phyloP scores from a whole-genome alignment of 192 early-diverging fungal genomes.

The Allomyces macrogynus region DNA sequence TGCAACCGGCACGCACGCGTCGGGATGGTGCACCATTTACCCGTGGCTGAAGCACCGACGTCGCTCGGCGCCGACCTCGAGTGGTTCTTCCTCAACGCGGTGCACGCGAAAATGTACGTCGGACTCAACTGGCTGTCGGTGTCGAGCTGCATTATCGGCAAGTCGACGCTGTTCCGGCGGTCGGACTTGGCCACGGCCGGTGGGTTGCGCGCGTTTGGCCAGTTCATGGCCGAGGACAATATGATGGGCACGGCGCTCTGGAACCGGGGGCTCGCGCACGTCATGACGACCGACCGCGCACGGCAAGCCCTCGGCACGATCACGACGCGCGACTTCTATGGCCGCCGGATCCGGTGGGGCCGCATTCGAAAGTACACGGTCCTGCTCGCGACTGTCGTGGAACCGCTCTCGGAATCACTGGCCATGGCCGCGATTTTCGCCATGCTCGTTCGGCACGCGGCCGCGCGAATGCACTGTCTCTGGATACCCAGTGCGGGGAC shows the following conservation, averaged over 20 bases:
- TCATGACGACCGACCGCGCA: conserved; percentile 70
- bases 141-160: conserved; percentile 81
- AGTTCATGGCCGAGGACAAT: conserved; percentile 92
- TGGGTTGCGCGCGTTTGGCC: conserved; percentile 64
- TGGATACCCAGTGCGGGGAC: conserved; percentile 28
- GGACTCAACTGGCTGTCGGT: conserved; percentile 72
- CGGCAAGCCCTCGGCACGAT: conserved; percentile 62
- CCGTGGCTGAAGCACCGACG: conserved; percentile 48
- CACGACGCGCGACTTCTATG: conserved; percentile 57
- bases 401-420: conserved; percentile 85
- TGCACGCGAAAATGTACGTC: conserved; percentile 88
- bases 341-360: conserved; percentile 75
- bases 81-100: conserved; percentile 63
- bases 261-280: conserved; percentile 54
- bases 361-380: conserved; percentile 87
- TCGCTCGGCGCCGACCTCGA: conserved; percentile 69
- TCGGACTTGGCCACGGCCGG: conserved; percentile 57
- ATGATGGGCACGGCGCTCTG: conserved; percentile 71
- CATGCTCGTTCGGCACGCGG: conserved; percentile 4
- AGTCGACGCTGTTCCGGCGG: conserved; percentile 79
- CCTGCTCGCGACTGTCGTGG: conserved; percentile 62
- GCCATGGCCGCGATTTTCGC: not conserved
- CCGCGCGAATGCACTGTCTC: conserved; percentile 24
- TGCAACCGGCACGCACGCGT: conserved; percentile 12
- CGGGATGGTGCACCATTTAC: conserved; percentile 90